These are phyloP conservation scores for Cystofilobasidium ferigula DNA, from an alignment of 768 basidiomycete genomes.

Conservation along the genomic window DNA sequence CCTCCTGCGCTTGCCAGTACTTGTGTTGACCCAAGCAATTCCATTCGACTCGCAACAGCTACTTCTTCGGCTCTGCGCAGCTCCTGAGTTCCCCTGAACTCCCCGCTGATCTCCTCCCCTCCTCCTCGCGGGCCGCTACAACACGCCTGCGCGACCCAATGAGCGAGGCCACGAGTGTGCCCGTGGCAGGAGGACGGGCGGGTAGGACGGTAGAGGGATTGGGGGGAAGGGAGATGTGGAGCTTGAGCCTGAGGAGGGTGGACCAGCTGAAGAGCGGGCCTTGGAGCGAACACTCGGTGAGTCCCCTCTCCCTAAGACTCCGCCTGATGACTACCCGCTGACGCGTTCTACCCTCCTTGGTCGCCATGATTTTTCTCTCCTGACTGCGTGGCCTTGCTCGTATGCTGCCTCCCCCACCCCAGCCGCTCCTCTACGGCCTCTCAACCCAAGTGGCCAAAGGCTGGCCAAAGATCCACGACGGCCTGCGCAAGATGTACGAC, in stretches of 20 bases:
- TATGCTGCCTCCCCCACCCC: not conserved
- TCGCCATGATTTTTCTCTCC: no score
- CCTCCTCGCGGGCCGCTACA: not conserved
- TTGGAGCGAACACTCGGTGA: slow-evolving; percentile 70
- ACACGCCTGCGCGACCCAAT: not conserved
- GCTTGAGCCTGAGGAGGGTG: not conserved
- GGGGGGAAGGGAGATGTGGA: not conserved
- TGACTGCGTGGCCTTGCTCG: slow-evolving; percentile 22
- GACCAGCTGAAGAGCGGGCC: slow-evolving; percentile 16
- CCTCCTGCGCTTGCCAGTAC: not conserved
- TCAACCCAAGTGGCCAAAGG: slow-evolving; percentile 66
- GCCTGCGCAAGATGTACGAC: slow-evolving; percentile 93
- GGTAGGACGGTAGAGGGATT: not conserved
- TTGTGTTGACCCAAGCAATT: not conserved
- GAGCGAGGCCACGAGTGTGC: not conserved
- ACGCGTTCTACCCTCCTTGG: no score
- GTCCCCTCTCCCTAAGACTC: slow-evolving; percentile 22
- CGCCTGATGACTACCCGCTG: not conserved
- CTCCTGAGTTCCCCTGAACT: slow-evolving; percentile 40
- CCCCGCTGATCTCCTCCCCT: slow-evolving; percentile 1
- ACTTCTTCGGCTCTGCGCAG: slow-evolving; percentile 42
- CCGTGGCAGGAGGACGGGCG: not conserved
- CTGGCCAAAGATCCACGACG: slow-evolving; percentile 82
- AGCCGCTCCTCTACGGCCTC: slow-evolving; percentile 72
- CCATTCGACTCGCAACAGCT: not conserved